These are phyloP conservation scores for Didymella pomorum DNA, from an alignment of 2,329 filamentous ascomycete species.

Conservation along the genomic window DNA sequence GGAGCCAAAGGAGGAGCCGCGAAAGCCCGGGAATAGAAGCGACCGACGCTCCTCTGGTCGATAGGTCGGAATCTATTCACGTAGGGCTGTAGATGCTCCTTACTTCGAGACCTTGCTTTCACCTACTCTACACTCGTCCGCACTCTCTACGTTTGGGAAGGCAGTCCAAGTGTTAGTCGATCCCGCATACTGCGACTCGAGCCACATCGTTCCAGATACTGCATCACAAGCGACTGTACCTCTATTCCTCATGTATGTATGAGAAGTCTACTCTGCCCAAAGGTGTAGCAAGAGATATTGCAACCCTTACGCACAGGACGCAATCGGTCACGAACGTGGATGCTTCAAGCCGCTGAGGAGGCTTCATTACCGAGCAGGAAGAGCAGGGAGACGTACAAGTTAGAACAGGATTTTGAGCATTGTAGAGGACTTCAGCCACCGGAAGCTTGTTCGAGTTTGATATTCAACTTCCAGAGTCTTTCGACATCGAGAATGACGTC, in stretches of 20 bases:
- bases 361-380: background rate
- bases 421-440: background rate
- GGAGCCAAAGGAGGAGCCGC: background rate
- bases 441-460: background rate
- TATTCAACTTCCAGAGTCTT: background rate
- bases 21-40: background rate
- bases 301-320: no score
- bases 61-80: background rate
- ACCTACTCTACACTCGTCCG: background rate
- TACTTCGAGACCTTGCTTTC: background rate
- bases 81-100: background rate
- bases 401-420: background rate
- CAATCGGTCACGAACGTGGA: background rate
- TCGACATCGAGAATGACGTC: conserved; percentile 26
- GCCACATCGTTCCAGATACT: no score
- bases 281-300: no score
- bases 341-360: background rate
- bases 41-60: no score
- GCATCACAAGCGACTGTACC: no score
- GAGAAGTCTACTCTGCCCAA: no score
- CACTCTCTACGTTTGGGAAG: background rate
- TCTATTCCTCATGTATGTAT: no score
- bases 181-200: no score
- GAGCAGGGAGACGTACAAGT: background rate
- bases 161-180: background rate